Evolutionary conservation across 1,139 yeast genomes (phyloP), one percentile per base, ranked within the genome.

Genomic region (Hansenula lynferdii): DNA sequence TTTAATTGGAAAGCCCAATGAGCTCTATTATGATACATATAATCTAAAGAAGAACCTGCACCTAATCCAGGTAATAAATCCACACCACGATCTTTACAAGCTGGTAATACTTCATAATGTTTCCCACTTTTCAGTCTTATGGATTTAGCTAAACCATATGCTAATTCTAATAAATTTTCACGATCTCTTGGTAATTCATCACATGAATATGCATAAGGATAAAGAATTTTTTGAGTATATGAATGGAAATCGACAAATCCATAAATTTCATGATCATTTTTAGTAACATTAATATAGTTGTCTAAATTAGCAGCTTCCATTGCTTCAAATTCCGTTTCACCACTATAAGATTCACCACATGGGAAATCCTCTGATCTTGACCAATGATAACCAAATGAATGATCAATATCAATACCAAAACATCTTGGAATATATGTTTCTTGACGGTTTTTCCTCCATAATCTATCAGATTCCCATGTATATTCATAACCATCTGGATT

Each of bases 401-500:
- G 95, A 58, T 86, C 96, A 42, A 89, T 79, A 57, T 89, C 96
- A 34, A 87, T 75, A 8, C 97, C 97, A 37, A 72, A 67, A 60
- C 97, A 89, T 32, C 70, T 62, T 6, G 85, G 78, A 37, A 76
- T 62, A 28, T 68, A 71, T 0, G 95, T 84, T 38, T 75, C 74
- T 61, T 89, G 96, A 45, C 96, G 72, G 61, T 86, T 89, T 58
- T 89, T 89, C 35, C 95, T 69, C 97, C 97, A 89, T 45, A 89
- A 66, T 40, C 97, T 67, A 57, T 89, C 96, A 27, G 65, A 57
- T 6, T 68, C 70, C 96, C 96, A 89, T 2, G 95, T 72, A 57
- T 83, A 83, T 12, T 68, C 87, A 56, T 89, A 89, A 0, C 97
- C 97, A 60, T 89, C 97, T 0, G 96, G 96, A 56, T 89, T 89